Conservation (phyloP, 2,329 filamentous ascomycete genomes). For the Sphaerulina vaccinii region DNA sequence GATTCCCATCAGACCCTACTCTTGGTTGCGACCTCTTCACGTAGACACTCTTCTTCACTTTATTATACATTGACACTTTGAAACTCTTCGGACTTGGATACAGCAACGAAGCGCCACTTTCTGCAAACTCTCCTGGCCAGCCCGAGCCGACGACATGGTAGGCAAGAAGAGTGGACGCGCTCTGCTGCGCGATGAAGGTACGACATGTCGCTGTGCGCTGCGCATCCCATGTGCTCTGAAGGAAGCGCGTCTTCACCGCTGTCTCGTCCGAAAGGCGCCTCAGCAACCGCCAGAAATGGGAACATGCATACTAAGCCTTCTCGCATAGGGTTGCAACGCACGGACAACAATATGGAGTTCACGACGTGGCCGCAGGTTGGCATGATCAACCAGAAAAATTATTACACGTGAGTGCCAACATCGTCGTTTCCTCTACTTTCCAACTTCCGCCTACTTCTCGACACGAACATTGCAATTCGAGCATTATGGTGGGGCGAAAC, state of each 20-base stretch:
- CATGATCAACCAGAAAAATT: conserved; percentile 99
- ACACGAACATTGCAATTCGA: not conserved
- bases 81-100: not conserved
- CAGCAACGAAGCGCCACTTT: not conserved
- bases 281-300: conserved; percentile 20
- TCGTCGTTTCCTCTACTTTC: not conserved
- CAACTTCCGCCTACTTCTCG: conserved; percentile 5
- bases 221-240: not conserved
- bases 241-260: conserved; percentile 21
- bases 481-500: conserved; percentile 34
- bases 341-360: conserved; percentile 97
- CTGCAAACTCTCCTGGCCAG: conserved; percentile 2
- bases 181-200: conserved; percentile 60
- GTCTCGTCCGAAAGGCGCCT: conserved; percentile 2
- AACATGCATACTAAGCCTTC: conserved; percentile 26
- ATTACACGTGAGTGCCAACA: conserved; percentile 73
- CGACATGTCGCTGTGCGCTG: conserved; percentile 16
- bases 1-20: too few relatives aligned
- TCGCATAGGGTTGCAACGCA: conserved; percentile 80
- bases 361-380: conserved; percentile 89
- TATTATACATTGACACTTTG: not conserved
- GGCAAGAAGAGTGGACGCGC: conserved; percentile 65
- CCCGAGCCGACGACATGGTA: conserved; percentile 49
- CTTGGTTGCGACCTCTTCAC: too few relatives aligned
- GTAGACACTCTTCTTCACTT: too few relatives aligned